Evolutionary conservation across 2,329 filamentous ascomycete species (phyloP).

Genomic region (Alternaria incomplexa): DNA sequence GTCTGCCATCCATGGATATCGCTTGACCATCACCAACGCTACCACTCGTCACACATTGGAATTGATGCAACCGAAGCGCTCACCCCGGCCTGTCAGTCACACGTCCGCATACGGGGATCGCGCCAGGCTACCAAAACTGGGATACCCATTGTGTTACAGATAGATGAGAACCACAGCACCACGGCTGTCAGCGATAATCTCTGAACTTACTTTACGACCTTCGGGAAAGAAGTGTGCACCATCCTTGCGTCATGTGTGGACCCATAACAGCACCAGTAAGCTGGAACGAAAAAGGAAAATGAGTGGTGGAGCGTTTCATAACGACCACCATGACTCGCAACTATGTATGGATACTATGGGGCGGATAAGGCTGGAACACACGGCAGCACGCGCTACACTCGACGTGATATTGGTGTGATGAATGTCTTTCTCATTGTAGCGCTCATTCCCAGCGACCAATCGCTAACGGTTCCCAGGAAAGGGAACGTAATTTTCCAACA

Average conservation of each 20-base stretch:
- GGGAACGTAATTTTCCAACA: slow-evolving; percentile 1
- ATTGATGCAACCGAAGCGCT: slow-evolving; percentile 1
- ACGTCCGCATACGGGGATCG: slow-evolving; percentile 1
- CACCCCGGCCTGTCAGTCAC: slow-evolving; percentile 7
- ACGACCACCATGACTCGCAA: slow-evolving; percentile 8
- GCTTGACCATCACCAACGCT: slow-evolving; percentile 3
- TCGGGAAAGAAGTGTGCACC: neutral
- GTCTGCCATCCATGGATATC: neutral
- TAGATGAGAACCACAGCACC: neutral
- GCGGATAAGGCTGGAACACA: slow-evolving; percentile 11
- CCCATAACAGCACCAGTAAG: slow-evolving; percentile 4
- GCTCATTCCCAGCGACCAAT: neutral
- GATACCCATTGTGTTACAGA: neutral
- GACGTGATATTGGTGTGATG: neutral
- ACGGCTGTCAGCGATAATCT: slow-evolving; percentile 5
- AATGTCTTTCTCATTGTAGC: neutral
- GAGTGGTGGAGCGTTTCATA: neutral
- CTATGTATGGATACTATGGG: neutral
- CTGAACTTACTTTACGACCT: slow-evolving; percentile 1
- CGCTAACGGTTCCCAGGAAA: neutral
- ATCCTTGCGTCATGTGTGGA: slow-evolving; percentile 4
- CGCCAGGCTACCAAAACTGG: neutral
- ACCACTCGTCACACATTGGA: slow-evolving; percentile 2
- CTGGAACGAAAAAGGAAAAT: slow-evolving; percentile 1
- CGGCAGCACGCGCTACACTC: slow-evolving; percentile 2